Evolutionary conservation across 371 early-diverging fungal species (phyloP), one percentile per base, ranked within the genome.

Genomic region (Apophysomyces variabilis): DNA sequence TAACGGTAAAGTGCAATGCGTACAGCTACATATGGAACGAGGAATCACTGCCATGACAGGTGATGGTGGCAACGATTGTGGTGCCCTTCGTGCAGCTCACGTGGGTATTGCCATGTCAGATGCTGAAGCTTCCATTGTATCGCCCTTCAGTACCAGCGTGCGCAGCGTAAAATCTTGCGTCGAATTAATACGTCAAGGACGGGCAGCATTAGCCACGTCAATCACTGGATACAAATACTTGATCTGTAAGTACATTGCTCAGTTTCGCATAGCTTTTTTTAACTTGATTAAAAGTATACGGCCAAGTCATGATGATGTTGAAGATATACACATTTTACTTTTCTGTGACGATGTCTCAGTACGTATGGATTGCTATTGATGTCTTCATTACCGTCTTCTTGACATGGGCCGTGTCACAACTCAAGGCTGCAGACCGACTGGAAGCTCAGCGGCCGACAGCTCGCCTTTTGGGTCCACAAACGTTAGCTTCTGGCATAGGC

Each of bases 11-110:
- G 81, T 80, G 6, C 72, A 76, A 38, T 87, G 87, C 64, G 82
- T 91, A n/a, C 71, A 86, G 32, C 71, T 87, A n/a, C 90, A 89
- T 69, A 89, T 88, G 88, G 76, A 78, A 58, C 78, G 79, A 26
- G 83, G 80, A 32, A 80, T 90, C 39, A 90, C 90, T 35, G 91
- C 87, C 43, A 92, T 93, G 90, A 90, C 91, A 68, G 97, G 97
- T 38, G 97, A 96, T 79, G 97, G 97, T 60, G 94, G 90, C 35
- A 96, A 96, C 77, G 97, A 96, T 73, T 90, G 92, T 65, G 94
- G 92, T 35, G 97, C 96, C 7, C 74, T 96, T 47, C 89, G 90
- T 58, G 90, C 87, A 18, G 90, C 95, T 13, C 93, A 94, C 66
- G 93, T 90, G 11, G 95, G 96, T 36, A 70, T 96, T 21, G 91